These are phyloP conservation scores for Mycena rosella DNA, from an alignment of 768 basidiomycete genomes.

Conservation along the genomic window DNA sequence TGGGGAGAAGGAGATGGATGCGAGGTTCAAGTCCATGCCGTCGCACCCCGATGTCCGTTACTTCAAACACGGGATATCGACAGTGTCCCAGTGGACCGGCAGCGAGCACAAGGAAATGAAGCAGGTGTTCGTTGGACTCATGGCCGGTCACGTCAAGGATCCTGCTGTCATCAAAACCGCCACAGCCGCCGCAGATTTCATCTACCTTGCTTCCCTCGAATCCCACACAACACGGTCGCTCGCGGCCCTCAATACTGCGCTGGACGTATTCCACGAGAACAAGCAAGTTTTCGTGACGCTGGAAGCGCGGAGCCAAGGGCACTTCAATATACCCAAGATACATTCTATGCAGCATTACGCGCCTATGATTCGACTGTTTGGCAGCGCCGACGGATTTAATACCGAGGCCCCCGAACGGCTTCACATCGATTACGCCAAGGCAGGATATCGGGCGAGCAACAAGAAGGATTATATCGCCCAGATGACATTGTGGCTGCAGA, in stretches of 20 bases:
- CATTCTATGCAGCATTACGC: conserved; percentile 44
- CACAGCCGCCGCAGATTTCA: conserved; percentile 41
- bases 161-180: conserved; percentile 48
- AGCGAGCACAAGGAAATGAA: conserved; percentile 48
- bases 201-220: conserved; percentile 36
- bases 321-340: conserved; percentile 52
- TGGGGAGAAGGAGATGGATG: conserved; percentile 50
- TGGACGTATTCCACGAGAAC: conserved; percentile 37
- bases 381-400: conserved; percentile 38
- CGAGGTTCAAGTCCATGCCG: conserved; percentile 47
- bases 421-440: background rate
- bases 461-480: background rate
- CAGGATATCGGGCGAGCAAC: background rate
- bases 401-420: background rate
- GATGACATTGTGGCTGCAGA: background rate
- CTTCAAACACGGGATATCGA: conserved; percentile 50
- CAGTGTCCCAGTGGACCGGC: conserved; percentile 51
- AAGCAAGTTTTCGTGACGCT: conserved; percentile 41
- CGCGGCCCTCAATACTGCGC: conserved; percentile 28
- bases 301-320: conserved; percentile 3
- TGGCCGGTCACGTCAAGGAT: conserved; percentile 37
- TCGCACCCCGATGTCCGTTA: conserved; percentile 42
- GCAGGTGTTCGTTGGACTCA: conserved; percentile 42
- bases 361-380: background rate
- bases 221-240: conserved; percentile 37